phyloP scores from a whole-genome alignment of 1,139 yeast genomes.

The Pichia sp. region DNA sequence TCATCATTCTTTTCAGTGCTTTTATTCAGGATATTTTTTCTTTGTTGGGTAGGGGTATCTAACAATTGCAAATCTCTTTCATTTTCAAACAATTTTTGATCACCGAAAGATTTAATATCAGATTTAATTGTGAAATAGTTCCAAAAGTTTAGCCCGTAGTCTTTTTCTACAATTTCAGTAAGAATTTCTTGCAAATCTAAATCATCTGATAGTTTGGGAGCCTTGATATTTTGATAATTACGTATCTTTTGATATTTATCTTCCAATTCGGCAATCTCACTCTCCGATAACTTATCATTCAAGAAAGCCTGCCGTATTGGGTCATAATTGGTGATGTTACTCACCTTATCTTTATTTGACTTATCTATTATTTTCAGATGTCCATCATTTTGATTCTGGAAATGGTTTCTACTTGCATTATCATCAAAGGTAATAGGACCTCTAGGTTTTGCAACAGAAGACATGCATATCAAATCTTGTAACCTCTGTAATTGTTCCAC shows the following conservation, averaged over 20 bases:
- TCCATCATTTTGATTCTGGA: neutral
- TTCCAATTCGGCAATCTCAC: conserved; percentile 1
- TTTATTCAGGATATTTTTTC: conserved; percentile 6
- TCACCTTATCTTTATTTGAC: conserved; percentile 16
- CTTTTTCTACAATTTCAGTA: conserved; percentile 6
- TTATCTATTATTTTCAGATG: conserved; percentile 1
- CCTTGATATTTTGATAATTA: conserved; percentile 11
- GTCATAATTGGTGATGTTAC: conserved; percentile 19
- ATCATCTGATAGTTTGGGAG: conserved; percentile 18
- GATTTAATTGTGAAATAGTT: neutral
- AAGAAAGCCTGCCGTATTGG: conserved; percentile 16
- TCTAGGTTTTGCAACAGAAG: conserved; percentile 22
- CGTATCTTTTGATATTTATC: conserved; percentile 9
- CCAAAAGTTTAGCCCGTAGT: conserved; percentile 8
- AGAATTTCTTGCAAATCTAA: conserved; percentile 11
- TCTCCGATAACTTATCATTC: neutral
- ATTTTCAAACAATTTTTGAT: conserved; percentile 4
- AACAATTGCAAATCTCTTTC: conserved; percentile 9
- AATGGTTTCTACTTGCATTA: neutral
- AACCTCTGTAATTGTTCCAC: conserved; percentile 19
- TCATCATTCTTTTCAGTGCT: neutral
- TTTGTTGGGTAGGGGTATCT: neutral
- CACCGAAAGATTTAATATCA: neutral
- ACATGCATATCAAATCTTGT: conserved; percentile 17
- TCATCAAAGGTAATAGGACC: conserved; percentile 10